Evolutionary conservation across 306 rosid genomes (phyloP), one percentile per base, ranked within the genome.

Genomic region (Sphenostylis stenocarpa): DNA sequence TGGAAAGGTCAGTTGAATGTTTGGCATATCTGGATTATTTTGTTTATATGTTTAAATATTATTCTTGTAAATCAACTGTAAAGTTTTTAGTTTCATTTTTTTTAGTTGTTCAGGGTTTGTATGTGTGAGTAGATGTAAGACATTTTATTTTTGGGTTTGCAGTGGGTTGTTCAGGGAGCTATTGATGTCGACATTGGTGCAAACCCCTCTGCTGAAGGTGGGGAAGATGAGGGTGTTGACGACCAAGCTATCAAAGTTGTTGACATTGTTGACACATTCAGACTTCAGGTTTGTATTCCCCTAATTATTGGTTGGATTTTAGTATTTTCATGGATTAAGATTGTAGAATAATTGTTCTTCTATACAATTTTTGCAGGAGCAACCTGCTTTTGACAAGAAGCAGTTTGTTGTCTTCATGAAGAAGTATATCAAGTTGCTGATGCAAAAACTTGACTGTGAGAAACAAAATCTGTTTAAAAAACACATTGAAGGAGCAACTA

Each of bases 131-230:
- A n/a, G n/a, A n/a, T n/a, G n/a, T n/a, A 33, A 33, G 38, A 33
- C 8, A 33, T 33, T 33, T 33, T 4, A 0, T 1, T 15, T 31
- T 65, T 51, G 19, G 21, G 53, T 44, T 2, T 64, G 5, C 72
- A 94, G 96, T 94, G 98, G 98, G 92, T 89, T 70, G 91, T 91
- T 24, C 56, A 85, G 74, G 97, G 98, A 80, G 87, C 91, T 0
- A 16, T 89, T 60, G 93, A 92, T 65, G 92, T 94, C 16, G 84
- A 92, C 87, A 94, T 94, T 26, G 97, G 98, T 73, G 98, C 98
- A 3, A 92, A 94, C 82, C 96, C 98, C 28, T 94, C 97, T 36
- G 97, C 96, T 14, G 97, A 92, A 83, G 97, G 89, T 66, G 92
- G 75, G 3, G 96, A 72, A 23, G 97, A 88, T 24, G 94, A 92